These are phyloP conservation scores for Pseudogymnoascus sp. DNA, from an alignment of 2,329 filamentous ascomycete genomes.

Conservation along the genomic window DNA sequence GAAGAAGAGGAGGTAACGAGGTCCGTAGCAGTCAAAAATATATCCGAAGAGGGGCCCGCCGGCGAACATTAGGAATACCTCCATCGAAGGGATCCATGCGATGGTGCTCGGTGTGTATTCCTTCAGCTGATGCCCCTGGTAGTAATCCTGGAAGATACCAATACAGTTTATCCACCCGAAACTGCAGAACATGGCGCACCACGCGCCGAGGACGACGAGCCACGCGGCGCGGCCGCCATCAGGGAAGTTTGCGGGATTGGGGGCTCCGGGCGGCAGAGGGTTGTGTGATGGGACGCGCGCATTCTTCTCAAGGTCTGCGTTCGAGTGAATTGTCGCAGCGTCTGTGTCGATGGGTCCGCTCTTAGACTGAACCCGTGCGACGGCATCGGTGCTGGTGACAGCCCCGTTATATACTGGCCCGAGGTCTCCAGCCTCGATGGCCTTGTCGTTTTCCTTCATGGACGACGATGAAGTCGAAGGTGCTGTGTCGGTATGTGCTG, in stretches of 20 bases:
- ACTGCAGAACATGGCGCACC: conserved; percentile 40
- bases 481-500: not conserved
- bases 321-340: not conserved
- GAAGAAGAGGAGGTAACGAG: conserved; percentile 44
- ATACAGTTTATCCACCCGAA: conserved; percentile 46
- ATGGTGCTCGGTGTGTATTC: conserved; percentile 46
- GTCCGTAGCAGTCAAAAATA: conserved; percentile 56
- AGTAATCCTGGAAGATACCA: conserved; percentile 53
- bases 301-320: not conserved
- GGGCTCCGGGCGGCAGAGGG: not conserved
- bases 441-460: not conserved
- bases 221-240: conserved; percentile 53
- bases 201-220: conserved; percentile 46
- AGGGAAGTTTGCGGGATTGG: conserved; percentile 28
- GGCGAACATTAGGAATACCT: conserved; percentile 46
- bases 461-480: not conserved
- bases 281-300: not conserved
- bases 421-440: not conserved
- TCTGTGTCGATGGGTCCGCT: not conserved
- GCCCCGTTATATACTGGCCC: not conserved
- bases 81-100: conserved; percentile 55
- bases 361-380: not conserved
- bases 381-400: not conserved
- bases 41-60: conserved; percentile 56
- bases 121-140: conserved; percentile 41